Percentiles rank a stretch among this genome's conserved stretches.
These are phyloP conservation scores for Chaetomidium leptoderma DNA, from an alignment of 495 filamentous ascomycete genomes.

Conservation along the genomic window DNA sequence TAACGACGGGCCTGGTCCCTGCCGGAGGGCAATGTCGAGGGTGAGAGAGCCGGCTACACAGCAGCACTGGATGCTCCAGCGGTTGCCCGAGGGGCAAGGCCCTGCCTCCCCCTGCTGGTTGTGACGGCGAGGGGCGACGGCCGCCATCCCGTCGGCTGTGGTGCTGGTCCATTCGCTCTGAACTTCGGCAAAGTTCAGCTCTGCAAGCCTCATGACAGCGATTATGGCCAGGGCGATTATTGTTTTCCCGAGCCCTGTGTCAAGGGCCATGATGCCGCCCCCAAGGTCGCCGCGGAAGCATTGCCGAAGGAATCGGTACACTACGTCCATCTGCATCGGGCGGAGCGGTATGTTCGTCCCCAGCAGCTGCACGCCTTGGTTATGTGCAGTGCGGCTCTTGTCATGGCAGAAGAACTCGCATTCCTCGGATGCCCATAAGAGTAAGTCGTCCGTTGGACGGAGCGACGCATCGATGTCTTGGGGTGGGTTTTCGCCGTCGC, in stretches of 20 bases:
- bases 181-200: conserved; percentile 9
- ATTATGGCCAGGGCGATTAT: conserved; percentile 8
- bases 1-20: conserved; percentile 1
- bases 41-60: conserved; percentile 9
- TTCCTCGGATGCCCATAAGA: no score
- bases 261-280: conserved; percentile 15
- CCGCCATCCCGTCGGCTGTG: neutral
- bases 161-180: neutral
- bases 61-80: conserved; percentile 13
- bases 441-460: no score
- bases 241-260: conserved; percentile 5
- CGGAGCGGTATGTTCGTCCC: neutral
- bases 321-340: neutral
- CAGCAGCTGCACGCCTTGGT: neutral
- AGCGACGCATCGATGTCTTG: no score
- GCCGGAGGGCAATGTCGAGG: neutral
- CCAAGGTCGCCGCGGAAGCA: neutral
- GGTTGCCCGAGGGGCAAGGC: conserved; percentile 6
- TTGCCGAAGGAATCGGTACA: neutral
- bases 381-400: neutral
- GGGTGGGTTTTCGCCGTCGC: no score
- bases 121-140: neutral
- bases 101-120: neutral
- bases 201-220: neutral
- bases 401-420: neutral